Evolutionary conservation across 306 rosid genomes (phyloP).

Genomic region (Dryas octopetala): DNA sequence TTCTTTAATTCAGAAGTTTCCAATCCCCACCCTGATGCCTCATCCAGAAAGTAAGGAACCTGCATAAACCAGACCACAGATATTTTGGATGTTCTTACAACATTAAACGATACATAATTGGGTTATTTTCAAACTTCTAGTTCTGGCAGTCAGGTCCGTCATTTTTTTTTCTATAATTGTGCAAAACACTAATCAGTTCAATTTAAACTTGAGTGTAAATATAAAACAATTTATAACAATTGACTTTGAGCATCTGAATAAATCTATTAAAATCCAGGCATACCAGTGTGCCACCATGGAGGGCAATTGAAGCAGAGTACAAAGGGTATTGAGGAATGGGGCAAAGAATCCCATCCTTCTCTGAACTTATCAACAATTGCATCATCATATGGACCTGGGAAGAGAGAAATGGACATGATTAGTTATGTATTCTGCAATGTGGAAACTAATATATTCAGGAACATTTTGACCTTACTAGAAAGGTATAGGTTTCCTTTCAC

Average conservation of each 20-base stretch:
- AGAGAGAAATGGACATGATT: constrained; percentile 20
- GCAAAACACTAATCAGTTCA: neutral
- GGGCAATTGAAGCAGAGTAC: constrained; percentile 91
- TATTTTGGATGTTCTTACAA: constrained; percentile 19
- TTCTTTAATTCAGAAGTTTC: constrained; percentile 67
- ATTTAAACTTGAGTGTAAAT: neutral
- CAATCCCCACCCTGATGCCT: constrained; percentile 86
- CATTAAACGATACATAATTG: neutral
- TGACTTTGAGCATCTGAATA: neutral
- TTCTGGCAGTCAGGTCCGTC: constrained; percentile 7
- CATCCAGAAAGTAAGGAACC: constrained; percentile 92
- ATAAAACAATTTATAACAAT: neutral
- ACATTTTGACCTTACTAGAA: neutral
- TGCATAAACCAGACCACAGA: constrained; percentile 26
- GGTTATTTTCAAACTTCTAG: constrained; percentile 14
- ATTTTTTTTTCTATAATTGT: neutral
- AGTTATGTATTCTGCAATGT: neutral
- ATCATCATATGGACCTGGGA: constrained; percentile 85
- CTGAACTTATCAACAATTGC: constrained; percentile 75
- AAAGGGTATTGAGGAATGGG: constrained; percentile 95
- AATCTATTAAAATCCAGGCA: constrained; percentile 3
- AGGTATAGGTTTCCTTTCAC: no score
- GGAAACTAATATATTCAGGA: neutral
- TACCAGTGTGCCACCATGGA: constrained; percentile 90
- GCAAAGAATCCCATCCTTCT: constrained; percentile 78